Conservation (phyloP, 306 rosid species). For the Geum urbanum region DNA sequence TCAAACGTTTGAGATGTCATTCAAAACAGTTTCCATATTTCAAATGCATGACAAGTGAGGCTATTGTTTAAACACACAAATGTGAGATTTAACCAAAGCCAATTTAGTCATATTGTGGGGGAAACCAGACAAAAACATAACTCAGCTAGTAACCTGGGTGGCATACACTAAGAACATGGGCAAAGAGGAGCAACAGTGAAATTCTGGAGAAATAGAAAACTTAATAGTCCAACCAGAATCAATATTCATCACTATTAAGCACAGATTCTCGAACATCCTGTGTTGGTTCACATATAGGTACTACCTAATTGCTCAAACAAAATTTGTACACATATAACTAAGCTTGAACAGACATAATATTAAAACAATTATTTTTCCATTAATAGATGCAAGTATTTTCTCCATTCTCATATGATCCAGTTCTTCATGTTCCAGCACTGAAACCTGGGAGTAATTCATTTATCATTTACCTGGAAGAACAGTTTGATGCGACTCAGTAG, state of each 20-base stretch:
- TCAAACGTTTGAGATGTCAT: slow-evolving; percentile 14
- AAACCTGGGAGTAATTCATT: background rate
- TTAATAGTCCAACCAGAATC: background rate
- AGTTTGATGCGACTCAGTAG: slow-evolving; percentile 23
- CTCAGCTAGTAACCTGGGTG: background rate
- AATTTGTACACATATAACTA: background rate
- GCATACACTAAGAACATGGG: too few relatives aligned
- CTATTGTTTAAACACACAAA: background rate
- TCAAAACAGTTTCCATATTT: slow-evolving; percentile 6
- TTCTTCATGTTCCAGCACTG: background rate
- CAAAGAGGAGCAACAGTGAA: background rate
- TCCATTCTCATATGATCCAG: background rate
- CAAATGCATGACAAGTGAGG: background rate
- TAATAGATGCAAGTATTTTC: background rate
- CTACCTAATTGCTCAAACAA: background rate
- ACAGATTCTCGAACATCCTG: background rate
- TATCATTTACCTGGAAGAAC: slow-evolving; percentile 32
- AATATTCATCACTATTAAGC: background rate
- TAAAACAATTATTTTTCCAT: background rate
- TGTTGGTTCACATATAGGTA: background rate
- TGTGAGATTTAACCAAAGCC: background rate
- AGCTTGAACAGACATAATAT: background rate
- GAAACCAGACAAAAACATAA: background rate
- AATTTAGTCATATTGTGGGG: background rate
- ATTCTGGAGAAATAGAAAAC: background rate